A percentile compares a stretch with the other conserved stretches of the same genome.
Conservation (phyloP, 495 filamentous ascomycete genomes). For the Penicillium longicatenatum region DNA sequence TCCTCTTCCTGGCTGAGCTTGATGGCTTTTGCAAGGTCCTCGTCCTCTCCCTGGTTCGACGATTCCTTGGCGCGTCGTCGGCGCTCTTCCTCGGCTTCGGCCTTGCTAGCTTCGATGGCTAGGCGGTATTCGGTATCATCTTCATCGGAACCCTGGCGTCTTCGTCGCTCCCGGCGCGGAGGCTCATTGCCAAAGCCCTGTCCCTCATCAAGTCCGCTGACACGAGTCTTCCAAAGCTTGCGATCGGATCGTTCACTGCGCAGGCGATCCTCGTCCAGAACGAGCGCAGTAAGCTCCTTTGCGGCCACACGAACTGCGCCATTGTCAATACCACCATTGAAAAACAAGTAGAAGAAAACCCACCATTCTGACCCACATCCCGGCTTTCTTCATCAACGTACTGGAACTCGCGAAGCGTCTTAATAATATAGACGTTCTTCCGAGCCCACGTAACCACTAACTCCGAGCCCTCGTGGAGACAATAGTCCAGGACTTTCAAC, state of each 20-base stretch:
- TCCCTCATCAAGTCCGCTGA: slow-evolving; percentile 89
- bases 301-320: slow-evolving; percentile 85
- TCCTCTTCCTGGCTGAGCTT: slow-evolving; percentile 96
- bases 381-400: slow-evolving; percentile 92
- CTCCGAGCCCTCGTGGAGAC: slow-evolving; percentile 95
- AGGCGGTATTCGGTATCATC: slow-evolving; percentile 92
- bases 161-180: slow-evolving; percentile 46
- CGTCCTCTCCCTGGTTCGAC: slow-evolving; percentile 60
- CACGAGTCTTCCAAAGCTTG: slow-evolving; percentile 94
- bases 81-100: slow-evolving; percentile 91
- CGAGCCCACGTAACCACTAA: slow-evolving; percentile 96
- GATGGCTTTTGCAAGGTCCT: slow-evolving; percentile 92
- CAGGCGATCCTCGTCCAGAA: slow-evolving; percentile 92
- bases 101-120: slow-evolving; percentile 94
- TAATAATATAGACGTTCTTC: slow-evolving; percentile 98
- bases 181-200: slow-evolving; percentile 38
- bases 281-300: slow-evolving; percentile 92
- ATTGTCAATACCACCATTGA: background rate
- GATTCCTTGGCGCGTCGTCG: slow-evolving; percentile 63
- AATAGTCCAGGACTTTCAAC: slow-evolving; percentile 97
- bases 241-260: slow-evolving; percentile 89
- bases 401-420: slow-evolving; percentile 94
- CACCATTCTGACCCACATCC: slow-evolving; percentile 96
- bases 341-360: slow-evolving; percentile 13
- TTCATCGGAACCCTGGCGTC: slow-evolving; percentile 62